Percentiles rank a stretch among this genome's conserved stretches.
Conservation (phyloP, 2,329 filamentous ascomycete genomes). For the Nemania diffusa region DNA sequence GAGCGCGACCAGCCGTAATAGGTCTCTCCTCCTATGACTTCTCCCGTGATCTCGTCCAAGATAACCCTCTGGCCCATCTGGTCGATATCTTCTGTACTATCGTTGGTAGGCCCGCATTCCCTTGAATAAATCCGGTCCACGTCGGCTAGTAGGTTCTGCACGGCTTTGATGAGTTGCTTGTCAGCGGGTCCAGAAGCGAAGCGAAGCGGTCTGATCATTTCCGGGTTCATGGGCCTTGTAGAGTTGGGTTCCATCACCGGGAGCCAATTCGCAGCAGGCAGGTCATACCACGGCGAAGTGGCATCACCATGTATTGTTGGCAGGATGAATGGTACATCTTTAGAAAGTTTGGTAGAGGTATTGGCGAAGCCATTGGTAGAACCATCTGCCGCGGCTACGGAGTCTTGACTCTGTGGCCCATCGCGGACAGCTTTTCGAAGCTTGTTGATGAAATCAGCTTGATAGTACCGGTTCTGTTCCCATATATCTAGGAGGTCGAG, state of each 20-base stretch:
- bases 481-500: constrained; percentile 74
- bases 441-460: constrained; percentile 61
- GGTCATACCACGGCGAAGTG: constrained; percentile 79
- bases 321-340: constrained; percentile 73
- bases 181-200: constrained; percentile 75
- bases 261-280: constrained; percentile 84
- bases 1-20: constrained; percentile 89
- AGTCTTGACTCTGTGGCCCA: constrained; percentile 44
- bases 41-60: constrained; percentile 72
- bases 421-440: constrained; percentile 68
- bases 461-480: constrained; percentile 73
- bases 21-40: constrained; percentile 73
- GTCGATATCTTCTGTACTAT: constrained; percentile 71
- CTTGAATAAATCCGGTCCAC: constrained; percentile 75
- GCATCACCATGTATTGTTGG: constrained; percentile 82
- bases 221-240: constrained; percentile 75
- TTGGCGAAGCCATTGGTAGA: constrained; percentile 40
- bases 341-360: constrained; percentile 55
- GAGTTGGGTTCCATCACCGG: constrained; percentile 82
- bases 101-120: constrained; percentile 57
- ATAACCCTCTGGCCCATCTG: constrained; percentile 77
- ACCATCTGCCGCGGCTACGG: constrained; percentile 35
- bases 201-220: constrained; percentile 76
- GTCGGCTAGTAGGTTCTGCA: constrained; percentile 76
- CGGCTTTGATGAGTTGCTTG: constrained; percentile 70